phyloP scores from a whole-genome alignment of 2,329 filamentous ascomycete genomes.

The Immersiporthe knoxdaviesiana region DNA sequence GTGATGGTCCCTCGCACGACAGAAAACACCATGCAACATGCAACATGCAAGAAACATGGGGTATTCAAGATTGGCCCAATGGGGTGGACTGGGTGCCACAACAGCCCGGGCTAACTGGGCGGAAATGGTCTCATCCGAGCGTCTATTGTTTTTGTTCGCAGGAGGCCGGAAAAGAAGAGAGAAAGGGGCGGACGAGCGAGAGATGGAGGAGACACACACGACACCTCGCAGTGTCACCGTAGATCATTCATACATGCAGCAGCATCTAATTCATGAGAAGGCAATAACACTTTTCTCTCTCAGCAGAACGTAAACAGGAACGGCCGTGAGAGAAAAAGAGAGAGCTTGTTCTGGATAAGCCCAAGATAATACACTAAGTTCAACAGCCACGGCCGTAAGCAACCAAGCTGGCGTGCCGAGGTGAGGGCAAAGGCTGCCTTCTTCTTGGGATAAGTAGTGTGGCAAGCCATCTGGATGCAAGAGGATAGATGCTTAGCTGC shows the following conservation, averaged over 20 bases:
- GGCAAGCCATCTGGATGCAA: background rate
- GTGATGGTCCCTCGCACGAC: background rate
- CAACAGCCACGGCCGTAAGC: background rate
- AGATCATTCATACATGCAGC: background rate
- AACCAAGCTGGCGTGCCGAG: background rate
- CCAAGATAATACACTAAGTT: background rate
- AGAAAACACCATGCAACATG: too few species aligned
- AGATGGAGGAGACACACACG: too few species aligned
- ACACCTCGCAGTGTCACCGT: background rate
- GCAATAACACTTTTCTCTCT: too few species aligned
- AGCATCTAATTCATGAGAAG: too few species aligned
- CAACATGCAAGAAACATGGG: background rate
- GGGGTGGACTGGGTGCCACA: background rate
- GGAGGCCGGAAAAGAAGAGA: background rate
- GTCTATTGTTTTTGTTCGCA: background rate
- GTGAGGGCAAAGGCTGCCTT: background rate
- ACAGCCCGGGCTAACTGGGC: background rate
- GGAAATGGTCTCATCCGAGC: background rate
- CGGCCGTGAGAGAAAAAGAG: too few species aligned
- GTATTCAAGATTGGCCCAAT: background rate
- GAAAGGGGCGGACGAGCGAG: background rate
- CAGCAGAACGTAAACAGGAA: too few species aligned
- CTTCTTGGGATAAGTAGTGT: background rate
- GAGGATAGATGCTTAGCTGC: background rate
- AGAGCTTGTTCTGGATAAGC: too few species aligned